phyloP scores from a whole-genome alignment of 1,284 basidiomycete species.

The Xerocomus minutiporus region DNA sequence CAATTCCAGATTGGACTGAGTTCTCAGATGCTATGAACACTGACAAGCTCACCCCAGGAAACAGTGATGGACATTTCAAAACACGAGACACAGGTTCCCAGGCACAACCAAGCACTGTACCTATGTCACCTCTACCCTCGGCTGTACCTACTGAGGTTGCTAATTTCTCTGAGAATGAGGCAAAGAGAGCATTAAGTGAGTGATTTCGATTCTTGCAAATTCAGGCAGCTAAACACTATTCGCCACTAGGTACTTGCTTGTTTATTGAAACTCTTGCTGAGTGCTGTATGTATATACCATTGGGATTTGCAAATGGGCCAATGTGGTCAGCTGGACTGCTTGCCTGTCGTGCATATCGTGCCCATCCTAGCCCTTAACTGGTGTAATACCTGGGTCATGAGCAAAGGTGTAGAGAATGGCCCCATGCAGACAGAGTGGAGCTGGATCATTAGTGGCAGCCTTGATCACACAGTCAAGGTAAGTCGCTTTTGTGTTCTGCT shows the following conservation, averaged over 20 bases:
- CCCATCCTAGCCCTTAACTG: slow-evolving; percentile 79
- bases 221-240: background rate
- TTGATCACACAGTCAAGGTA: slow-evolving; percentile 80
- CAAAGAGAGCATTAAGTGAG: slow-evolving; percentile 11
- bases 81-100: no score
- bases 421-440: slow-evolving; percentile 38
- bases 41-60: background rate
- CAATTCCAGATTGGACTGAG: slow-evolving; percentile 1
- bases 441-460: slow-evolving; percentile 80
- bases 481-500: background rate
- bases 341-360: slow-evolving; percentile 75
- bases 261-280: slow-evolving; percentile 13
- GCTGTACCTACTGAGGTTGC: no score
- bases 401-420: slow-evolving; percentile 18
- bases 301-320: slow-evolving; percentile 80
- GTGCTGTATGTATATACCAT: slow-evolving; percentile 45
- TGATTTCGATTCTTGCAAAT: background rate
- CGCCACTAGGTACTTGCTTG: slow-evolving; percentile 10
- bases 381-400: slow-evolving; percentile 39
- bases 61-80: no score
- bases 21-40: background rate
- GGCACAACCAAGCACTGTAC: no score
- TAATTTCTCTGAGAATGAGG: no score
- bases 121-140: no score
- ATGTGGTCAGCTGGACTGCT: slow-evolving; percentile 63